These are phyloP conservation scores for Boeremia lycopersici DNA, from an alignment of 2,329 filamentous ascomycete species.

Conservation along the genomic window DNA sequence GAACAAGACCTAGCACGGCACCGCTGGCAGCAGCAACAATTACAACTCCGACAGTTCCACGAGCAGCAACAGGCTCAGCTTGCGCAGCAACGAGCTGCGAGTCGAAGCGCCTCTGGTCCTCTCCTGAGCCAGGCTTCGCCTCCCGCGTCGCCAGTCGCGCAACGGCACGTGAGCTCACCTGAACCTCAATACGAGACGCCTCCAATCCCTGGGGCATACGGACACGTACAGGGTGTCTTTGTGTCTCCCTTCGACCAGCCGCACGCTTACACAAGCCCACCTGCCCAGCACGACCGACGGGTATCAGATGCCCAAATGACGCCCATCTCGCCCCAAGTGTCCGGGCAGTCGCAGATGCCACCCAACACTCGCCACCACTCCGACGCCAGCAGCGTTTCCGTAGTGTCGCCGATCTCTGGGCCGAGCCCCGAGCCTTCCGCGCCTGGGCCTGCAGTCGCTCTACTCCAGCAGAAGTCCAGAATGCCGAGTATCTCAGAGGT, in stretches of 20 bases:
- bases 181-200: conserved; percentile 46
- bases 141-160: conserved; percentile 18
- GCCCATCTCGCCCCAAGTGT: conserved; percentile 41
- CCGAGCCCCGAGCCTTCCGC: conserved; percentile 25
- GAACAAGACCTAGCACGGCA: conserved; percentile 14
- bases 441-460: conserved; percentile 17
- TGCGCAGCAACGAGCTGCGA: conserved; percentile 5
- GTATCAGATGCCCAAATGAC: conserved; percentile 41
- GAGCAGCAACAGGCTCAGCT: conserved; percentile 14
- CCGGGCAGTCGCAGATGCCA: conserved; percentile 34
- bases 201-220: conserved; percentile 45
- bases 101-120: conserved; percentile 31
- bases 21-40: conserved; percentile 15
- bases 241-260: conserved; percentile 31
- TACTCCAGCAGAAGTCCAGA: conserved; percentile 32
- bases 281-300: conserved; percentile 25
- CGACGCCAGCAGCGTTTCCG: conserved; percentile 34
- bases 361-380: conserved; percentile 34
- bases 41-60: conserved; percentile 15
- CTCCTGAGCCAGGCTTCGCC: conserved; percentile 15
- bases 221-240: conserved; percentile 40
- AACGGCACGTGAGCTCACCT: conserved; percentile 31
- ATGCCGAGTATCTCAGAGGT: conserved; percentile 47
- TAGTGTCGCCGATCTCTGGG: conserved; percentile 40
- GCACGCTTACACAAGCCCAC: conserved; percentile 20